phyloP scores from a whole-genome alignment of 176 grass and related monocot genomes.

The Aegilops longissima region DNA sequence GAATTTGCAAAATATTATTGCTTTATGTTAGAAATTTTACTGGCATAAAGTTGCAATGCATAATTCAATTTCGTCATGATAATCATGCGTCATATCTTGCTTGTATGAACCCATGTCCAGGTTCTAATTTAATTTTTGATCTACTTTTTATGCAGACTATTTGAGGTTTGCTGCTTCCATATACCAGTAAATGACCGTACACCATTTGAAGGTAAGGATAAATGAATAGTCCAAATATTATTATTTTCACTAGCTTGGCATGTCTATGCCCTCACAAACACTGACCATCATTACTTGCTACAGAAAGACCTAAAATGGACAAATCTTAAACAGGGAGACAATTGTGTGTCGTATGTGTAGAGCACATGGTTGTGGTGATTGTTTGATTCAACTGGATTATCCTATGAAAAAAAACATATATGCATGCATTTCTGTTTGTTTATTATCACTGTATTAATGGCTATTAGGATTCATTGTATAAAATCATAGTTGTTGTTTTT shows the following conservation, averaged over 20 bases:
- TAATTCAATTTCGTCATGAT: background rate
- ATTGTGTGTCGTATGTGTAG: background rate
- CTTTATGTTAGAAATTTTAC: background rate
- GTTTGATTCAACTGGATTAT: background rate
- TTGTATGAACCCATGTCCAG: background rate
- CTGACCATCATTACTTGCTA: background rate
- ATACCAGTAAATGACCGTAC: slow-evolving; percentile 68
- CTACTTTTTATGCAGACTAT: slow-evolving; percentile 43
- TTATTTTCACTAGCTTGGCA: background rate
- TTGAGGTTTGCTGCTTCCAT: slow-evolving; percentile 77
- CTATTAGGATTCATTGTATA: background rate
- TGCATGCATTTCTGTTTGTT: background rate
- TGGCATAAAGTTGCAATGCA: background rate
- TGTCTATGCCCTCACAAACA: background rate
- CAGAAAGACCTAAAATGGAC: background rate
- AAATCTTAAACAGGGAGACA: background rate
- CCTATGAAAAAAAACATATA: background rate
- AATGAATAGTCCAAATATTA: background rate
- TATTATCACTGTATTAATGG: background rate
- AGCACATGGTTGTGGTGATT: background rate
- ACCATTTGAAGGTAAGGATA: slow-evolving; percentile 63
- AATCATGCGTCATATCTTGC: background rate
- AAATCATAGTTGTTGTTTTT: no score
- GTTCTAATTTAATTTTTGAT: background rate
- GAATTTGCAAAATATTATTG: background rate